These are phyloP conservation scores for Hygrophorus russula DNA, from an alignment of 768 basidiomycete genomes.

Conservation along the genomic window DNA sequence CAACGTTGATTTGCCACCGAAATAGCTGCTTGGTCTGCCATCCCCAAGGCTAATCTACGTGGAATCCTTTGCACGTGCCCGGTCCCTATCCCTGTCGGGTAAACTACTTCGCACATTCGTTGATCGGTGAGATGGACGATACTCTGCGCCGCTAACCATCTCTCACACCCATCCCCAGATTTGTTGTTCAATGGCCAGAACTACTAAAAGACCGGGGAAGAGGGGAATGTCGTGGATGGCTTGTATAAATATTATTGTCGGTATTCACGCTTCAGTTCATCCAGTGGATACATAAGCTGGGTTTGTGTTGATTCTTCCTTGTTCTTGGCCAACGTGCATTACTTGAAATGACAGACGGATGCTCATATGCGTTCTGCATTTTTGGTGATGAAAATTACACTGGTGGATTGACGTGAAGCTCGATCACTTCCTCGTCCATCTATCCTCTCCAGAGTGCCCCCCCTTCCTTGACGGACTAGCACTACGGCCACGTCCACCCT, in stretches of 20 bases:
- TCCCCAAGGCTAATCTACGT: slow-evolving; percentile 75
- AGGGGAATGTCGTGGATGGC: slow-evolving; percentile 49
- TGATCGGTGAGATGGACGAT: slow-evolving; percentile 47
- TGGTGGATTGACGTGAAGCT: background rate
- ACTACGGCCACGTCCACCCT: slow-evolving; percentile 55
- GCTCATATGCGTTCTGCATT: no score
- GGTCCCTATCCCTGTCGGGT: slow-evolving; percentile 71
- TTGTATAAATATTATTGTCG: slow-evolving; percentile 35
- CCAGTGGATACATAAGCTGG: no score
- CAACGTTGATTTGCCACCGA: slow-evolving; percentile 8
- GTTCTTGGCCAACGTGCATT: no score
- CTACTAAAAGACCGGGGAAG: slow-evolving; percentile 28
- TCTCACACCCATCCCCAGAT: slow-evolving; percentile 30
- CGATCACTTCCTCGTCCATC: slow-evolving; percentile 55
- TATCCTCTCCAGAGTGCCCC: slow-evolving; percentile 59
- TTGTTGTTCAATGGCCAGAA: slow-evolving; percentile 86
- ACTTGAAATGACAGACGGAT: no score
- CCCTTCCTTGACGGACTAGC: slow-evolving; percentile 60
- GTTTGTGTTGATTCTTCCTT: no score
- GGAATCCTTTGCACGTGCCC: slow-evolving; percentile 89
- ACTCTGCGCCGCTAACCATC: background rate
- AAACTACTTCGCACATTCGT: slow-evolving; percentile 72
- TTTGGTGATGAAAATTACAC: no score
- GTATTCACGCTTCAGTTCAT: no score
- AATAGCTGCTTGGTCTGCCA: slow-evolving; percentile 63